These are phyloP conservation scores for Ceratobasidium sp. DNA, from an alignment of 1,284 basidiomycete genomes.

Conservation along the genomic window DNA sequence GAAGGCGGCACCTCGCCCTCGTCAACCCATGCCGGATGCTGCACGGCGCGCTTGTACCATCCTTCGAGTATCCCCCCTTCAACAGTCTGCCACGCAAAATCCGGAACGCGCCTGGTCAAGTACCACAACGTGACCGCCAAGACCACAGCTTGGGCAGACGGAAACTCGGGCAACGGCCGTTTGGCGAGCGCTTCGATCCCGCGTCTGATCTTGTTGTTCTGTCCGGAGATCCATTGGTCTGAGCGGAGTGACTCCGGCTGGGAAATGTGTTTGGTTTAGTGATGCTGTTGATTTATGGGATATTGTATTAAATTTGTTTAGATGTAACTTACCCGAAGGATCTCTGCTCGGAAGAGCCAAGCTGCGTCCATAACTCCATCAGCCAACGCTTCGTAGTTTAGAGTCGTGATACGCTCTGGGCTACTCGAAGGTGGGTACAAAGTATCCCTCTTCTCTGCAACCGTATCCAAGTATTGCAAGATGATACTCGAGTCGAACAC, in stretches of 20 bases:
- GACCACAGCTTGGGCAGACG: conserved; percentile 31
- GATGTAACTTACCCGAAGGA: not conserved
- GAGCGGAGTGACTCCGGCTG: conserved; percentile 22
- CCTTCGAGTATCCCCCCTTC: conserved; percentile 18
- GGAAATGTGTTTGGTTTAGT: too few relatives aligned
- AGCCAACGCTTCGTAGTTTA: conserved; percentile 35
- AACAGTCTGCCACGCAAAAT: conserved; percentile 14
- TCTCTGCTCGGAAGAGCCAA: conserved; percentile 24
- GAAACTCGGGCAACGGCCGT: conserved; percentile 34
- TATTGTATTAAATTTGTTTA: too few relatives aligned
- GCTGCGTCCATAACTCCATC: conserved; percentile 35
- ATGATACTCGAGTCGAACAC: conserved; percentile 37
- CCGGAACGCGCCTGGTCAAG: conserved; percentile 17
- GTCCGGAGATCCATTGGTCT: conserved; percentile 15
- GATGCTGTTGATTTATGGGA: too few relatives aligned
- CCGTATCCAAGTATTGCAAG: conserved; percentile 33
- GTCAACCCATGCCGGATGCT: conserved; percentile 31
- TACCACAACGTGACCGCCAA: conserved; percentile 26
- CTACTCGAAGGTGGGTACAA: conserved; percentile 36
- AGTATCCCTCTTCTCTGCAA: conserved; percentile 19
- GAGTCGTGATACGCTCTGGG: conserved; percentile 22
- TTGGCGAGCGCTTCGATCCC: conserved; percentile 30
- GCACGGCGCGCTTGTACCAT: conserved; percentile 28
- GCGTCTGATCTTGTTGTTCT: conserved; percentile 31
- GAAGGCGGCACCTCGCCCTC: conserved; percentile 42